Conservation (phyloP, 2,329 filamentous ascomycete species). For the Pseudocercospora musae region DNA sequence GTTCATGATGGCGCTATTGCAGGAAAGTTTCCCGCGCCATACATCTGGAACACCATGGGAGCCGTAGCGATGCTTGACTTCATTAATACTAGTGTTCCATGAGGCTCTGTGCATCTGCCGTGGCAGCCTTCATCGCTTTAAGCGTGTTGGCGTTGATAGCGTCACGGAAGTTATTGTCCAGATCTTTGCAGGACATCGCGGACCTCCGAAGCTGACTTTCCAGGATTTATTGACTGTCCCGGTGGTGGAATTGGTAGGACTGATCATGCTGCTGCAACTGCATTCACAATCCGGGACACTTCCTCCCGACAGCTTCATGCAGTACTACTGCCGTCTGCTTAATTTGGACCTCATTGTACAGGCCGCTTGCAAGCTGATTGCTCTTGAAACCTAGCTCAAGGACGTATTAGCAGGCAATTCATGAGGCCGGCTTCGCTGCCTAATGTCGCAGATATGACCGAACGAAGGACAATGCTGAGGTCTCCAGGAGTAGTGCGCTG, state of each 20-base stretch:
- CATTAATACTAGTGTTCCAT: not conserved
- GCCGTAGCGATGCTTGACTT: not conserved
- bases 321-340: too few species aligned
- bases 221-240: constrained; percentile 11
- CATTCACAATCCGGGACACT: constrained; percentile 5
- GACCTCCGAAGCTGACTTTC: constrained; percentile 1
- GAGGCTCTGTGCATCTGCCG: not conserved
- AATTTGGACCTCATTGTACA: too few species aligned
- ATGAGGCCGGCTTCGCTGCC: not conserved
- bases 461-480: not conserved
- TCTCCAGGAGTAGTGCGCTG: too few species aligned
- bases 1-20: constrained; percentile 1
- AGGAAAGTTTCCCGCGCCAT: not conserved
- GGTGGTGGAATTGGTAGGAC: constrained; percentile 14
- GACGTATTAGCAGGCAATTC: not conserved
- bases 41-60: not conserved
- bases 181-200: constrained; percentile 1
- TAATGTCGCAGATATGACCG: not conserved
- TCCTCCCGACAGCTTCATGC: not conserved
- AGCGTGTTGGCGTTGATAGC: constrained; percentile 6
- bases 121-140: not conserved
- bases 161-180: not conserved
- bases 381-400: not conserved
- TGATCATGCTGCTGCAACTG: constrained; percentile 1
- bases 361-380: not conserved